These are phyloP conservation scores for Penicillium robsamsonii DNA, from an alignment of 495 filamentous ascomycete genomes.

Conservation along the genomic window DNA sequence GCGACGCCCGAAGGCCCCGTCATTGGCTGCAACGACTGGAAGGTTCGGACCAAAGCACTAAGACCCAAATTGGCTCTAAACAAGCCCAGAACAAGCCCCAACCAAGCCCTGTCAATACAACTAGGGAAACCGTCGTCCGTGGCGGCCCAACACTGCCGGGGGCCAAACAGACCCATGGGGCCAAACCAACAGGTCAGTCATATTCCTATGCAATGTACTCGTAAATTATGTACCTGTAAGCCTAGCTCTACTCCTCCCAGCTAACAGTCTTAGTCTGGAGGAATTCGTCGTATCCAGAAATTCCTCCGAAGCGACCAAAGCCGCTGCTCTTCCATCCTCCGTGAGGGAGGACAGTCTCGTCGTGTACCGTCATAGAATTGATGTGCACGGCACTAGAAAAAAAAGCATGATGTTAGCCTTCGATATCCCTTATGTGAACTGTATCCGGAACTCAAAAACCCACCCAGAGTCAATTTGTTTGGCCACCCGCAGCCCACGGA, in stretches of 20 bases:
- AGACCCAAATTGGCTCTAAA: background rate
- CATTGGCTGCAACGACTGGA: background rate
- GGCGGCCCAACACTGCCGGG: background rate
- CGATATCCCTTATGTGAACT: too few species aligned
- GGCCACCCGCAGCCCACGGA: conserved; percentile 47
- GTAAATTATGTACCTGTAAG: background rate
- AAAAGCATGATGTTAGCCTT: background rate
- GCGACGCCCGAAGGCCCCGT: background rate
- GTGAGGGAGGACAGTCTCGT: conserved; percentile 76
- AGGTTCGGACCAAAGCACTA: background rate
- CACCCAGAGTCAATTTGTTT: conserved; percentile 51
- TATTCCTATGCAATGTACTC: background rate
- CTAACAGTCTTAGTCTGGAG: conserved; percentile 82
- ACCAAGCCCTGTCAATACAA: background rate
- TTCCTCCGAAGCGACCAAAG: conserved; percentile 66
- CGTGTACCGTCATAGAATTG: conserved; percentile 81
- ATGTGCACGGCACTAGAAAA: conserved; percentile 71
- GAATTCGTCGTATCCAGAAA: conserved; percentile 68
- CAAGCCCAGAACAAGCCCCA: conserved; percentile 1
- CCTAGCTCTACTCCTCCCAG: conserved; percentile 43
- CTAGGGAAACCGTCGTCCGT: background rate
- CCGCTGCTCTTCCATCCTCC: conserved; percentile 86
- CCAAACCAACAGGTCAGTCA: background rate
- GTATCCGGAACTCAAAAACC: conserved; percentile 17
- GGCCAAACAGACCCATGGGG: background rate